Base-by-base conservation (phyloP, 83 land plant species). In the Diphasiastrum complanatum region DNA sequence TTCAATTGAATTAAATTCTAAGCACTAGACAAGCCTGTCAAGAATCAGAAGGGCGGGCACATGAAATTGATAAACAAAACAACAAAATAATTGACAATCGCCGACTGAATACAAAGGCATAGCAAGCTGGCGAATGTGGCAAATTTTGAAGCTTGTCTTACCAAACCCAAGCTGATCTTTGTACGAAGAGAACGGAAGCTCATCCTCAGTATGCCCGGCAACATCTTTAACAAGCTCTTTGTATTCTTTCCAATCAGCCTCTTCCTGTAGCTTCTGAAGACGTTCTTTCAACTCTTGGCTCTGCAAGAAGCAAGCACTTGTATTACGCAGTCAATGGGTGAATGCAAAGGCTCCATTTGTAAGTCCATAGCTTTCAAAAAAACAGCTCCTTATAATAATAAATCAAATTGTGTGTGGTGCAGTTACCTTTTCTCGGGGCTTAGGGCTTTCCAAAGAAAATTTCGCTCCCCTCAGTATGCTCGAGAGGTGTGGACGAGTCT, bases 141-240 rank as follows among this genome's bases (percentile, higher is more conserved):
- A 20, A 47, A 4, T 47, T 47, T 47, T 47, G 3, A 34, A 26
- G 67, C 25, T 23, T 28, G 26, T 45, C 80, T 69, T 63, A 90
- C 96, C 92, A 66, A 86, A 90, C 2, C 97, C 97, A 32, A 91
- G 75, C 53, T 88, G 93, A 65, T 87, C 86, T 54, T 78, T 91
- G 68, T 85, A 91, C 1, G 90, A 75, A 28, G 97, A 84, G 58
- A 91, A 87, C 16, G 28, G 51, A 5, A 45, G 66, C 14, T 63
- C 66, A 65, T 75, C 76, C 54, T 68, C 79, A 10, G 2, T 33
- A 1, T 79, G 77, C 56, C 37, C 35, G 1, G 75, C 61, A 18
- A 91, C 69, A 64, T 91, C 97, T 54, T 78, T 85, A 33, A 91
- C 85, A 33, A 91, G 81, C 46, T 82, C 95, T 47, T 71, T 55